Conservation (phyloP, 83 land plant species). For the Larix sibirica region DNA sequence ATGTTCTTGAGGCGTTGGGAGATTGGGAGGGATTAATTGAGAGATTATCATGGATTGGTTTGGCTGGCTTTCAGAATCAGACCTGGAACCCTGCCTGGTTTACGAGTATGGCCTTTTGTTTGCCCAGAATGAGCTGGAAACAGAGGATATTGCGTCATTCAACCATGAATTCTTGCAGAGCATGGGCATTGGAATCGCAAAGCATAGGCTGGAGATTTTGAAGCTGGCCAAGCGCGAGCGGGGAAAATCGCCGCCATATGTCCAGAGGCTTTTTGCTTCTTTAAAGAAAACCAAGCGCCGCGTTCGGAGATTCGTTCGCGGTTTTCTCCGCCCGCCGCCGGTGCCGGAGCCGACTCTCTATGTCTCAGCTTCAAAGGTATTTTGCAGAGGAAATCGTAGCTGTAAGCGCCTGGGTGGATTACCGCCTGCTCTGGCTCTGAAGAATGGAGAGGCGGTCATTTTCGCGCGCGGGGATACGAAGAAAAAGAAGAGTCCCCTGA, state of each 20-base stretch:
- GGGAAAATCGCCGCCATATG: constrained; percentile 10
- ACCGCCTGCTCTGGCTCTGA: background rate
- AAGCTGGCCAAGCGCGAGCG: constrained; percentile 48
- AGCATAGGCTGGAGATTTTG: constrained; percentile 71
- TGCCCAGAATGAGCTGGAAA: constrained; percentile 60
- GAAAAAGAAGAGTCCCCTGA: background rate
- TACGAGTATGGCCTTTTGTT: constrained; percentile 60
- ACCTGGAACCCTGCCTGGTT: constrained; percentile 55
- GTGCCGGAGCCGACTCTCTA: background rate
- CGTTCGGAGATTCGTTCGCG: constrained; percentile 25
- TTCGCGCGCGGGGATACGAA: background rate
- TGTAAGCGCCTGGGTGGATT: background rate
- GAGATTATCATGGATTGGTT: constrained; percentile 52
- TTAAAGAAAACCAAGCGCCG: constrained; percentile 38
- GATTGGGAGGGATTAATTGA: too few relatives aligned
- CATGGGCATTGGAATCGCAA: constrained; percentile 74
- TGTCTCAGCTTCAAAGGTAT: background rate
- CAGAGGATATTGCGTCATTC: constrained; percentile 57
- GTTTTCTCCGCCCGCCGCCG: background rate
- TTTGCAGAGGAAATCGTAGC: background rate
- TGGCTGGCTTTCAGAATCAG: constrained; percentile 60
- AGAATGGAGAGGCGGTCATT: background rate
- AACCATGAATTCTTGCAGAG: constrained; percentile 74
- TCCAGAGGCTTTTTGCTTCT: constrained; percentile 32
- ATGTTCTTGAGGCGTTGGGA: too few relatives aligned